A percentile compares a stretch with the other conserved stretches of the same genome.
Evolutionary conservation across 2,329 filamentous ascomycete species (phyloP).

Genomic region (Pyricularia sp.): DNA sequence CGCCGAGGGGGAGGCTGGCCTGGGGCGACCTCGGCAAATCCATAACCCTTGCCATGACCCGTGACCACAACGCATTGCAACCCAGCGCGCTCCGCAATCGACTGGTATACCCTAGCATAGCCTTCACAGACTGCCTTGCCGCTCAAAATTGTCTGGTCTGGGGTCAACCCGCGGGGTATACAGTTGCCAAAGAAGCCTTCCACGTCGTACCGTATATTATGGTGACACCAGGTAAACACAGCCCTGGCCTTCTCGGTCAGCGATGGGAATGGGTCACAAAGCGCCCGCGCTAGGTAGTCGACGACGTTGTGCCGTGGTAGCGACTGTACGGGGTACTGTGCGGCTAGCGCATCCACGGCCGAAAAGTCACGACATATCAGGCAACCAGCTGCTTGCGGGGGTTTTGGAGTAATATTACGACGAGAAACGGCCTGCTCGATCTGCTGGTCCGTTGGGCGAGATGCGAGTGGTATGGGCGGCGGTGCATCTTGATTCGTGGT

Average conservation of each 20-base stretch:
- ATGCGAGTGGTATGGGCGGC: slow-evolving; percentile 38
- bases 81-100: slow-evolving; percentile 65
- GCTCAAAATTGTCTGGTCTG: slow-evolving; percentile 58
- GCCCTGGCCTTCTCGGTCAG: slow-evolving; percentile 81
- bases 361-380: slow-evolving; percentile 82
- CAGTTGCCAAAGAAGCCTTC: slow-evolving; percentile 63
- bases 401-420: slow-evolving; percentile 2
- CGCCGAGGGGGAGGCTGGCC: slow-evolving; percentile 54
- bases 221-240: slow-evolving; percentile 90
- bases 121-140: slow-evolving; percentile 86
- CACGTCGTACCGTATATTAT: slow-evolving; percentile 81
- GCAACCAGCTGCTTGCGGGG: slow-evolving; percentile 33
- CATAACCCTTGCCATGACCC: slow-evolving; percentile 80
- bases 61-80: slow-evolving; percentile 61
- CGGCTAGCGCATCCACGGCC: slow-evolving; percentile 62
- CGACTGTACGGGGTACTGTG: slow-evolving; percentile 58
- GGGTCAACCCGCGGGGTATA: slow-evolving; percentile 48
- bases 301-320: slow-evolving; percentile 55
- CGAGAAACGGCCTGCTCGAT: slow-evolving; percentile 30
- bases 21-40: slow-evolving; percentile 48
- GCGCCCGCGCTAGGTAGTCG: slow-evolving; percentile 60
- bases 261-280: slow-evolving; percentile 70
- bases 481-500: slow-evolving; percentile 23
- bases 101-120: slow-evolving; percentile 71
- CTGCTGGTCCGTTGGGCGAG: slow-evolving; percentile 37